These are phyloP conservation scores for Cutaneotrichosporon cutaneum DNA, from an alignment of 1,284 basidiomycete genomes.

Conservation along the genomic window DNA sequence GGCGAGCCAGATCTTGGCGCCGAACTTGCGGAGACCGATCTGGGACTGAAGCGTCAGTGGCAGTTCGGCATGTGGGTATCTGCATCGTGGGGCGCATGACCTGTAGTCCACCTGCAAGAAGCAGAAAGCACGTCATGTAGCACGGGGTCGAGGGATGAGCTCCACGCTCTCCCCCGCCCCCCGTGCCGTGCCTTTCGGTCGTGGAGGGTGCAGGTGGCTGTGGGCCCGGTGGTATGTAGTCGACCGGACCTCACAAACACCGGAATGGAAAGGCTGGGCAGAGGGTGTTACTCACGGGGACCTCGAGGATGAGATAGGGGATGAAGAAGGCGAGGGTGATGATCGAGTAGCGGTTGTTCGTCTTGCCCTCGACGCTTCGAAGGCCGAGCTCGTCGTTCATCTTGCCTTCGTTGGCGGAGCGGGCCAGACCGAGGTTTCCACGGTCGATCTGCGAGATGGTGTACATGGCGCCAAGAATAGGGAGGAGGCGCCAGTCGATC, in stretches of 20 bases:
- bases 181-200: too few species aligned
- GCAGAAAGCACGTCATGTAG: too few species aligned
- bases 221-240: too few species aligned
- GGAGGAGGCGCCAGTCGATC: conserved; percentile 21
- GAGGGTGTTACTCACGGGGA: conserved; percentile 18
- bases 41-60: conserved; percentile 14
- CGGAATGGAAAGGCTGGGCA: background rate
- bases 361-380: conserved; percentile 17
- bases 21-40: conserved; percentile 32
- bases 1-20: conserved; percentile 23
- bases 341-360: conserved; percentile 46
- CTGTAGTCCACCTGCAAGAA: too few species aligned
- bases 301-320: conserved; percentile 51
- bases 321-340: conserved; percentile 49
- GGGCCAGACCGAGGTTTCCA: conserved; percentile 31
- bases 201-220: too few species aligned
- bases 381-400: conserved; percentile 37
- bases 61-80: too few species aligned
- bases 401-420: conserved; percentile 18
- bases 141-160: too few species aligned
- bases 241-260: too few species aligned
- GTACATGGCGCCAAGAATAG: conserved; percentile 22
- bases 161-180: too few species aligned
- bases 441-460: conserved; percentile 24
- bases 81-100: background rate